Percentiles rank a stretch among this genome's conserved stretches.
These are phyloP conservation scores for Trichoderma sp. DNA, from an alignment of 2,329 filamentous ascomycete genomes.

Conservation along the genomic window DNA sequence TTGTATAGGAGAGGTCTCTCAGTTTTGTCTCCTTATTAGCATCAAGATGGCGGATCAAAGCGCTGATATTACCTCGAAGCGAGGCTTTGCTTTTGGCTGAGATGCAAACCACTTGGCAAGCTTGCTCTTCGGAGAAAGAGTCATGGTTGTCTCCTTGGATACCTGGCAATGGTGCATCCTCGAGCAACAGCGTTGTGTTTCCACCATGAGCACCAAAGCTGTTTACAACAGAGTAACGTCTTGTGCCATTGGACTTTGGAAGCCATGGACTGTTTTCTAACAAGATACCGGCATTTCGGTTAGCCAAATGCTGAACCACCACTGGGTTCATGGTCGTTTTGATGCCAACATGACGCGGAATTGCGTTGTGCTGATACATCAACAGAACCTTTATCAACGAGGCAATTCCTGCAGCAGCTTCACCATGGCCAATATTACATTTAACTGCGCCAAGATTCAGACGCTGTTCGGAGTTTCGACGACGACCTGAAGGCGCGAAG, in stretches of 20 bases:
- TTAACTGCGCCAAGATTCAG: constrained; percentile 66
- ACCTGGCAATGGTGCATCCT: constrained; percentile 47
- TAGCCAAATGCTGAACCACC: constrained; percentile 56
- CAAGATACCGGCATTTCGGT: constrained; percentile 55
- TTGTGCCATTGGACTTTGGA: not conserved
- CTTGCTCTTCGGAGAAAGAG: not conserved
- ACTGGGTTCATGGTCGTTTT: constrained; percentile 61
- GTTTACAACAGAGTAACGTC: constrained; percentile 58
- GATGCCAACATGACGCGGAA: constrained; percentile 66
- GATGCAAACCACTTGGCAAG: not conserved
- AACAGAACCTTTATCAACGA: constrained; percentile 65
- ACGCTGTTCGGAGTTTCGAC: constrained; percentile 48
- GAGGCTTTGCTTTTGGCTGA: constrained; percentile 15
- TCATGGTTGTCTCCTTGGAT: not conserved
- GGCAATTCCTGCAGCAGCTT: constrained; percentile 62
- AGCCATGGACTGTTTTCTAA: not conserved
- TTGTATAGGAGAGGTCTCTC: not conserved
- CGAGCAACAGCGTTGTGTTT: constrained; percentile 66
- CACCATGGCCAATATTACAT: constrained; percentile 65
- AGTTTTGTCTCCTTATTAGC: constrained; percentile 38
- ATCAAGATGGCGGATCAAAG: constrained; percentile 31
- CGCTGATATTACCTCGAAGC: not conserved
- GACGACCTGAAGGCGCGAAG: constrained; percentile 53
- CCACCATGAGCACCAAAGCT: constrained; percentile 73
- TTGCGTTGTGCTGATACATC: constrained; percentile 63